A percentile compares a stretch with the other conserved stretches of the same genome.
These are phyloP conservation scores for Corniculantispora saksenae DNA, from an alignment of 2,329 filamentous ascomycete genomes.

Conservation along the genomic window DNA sequence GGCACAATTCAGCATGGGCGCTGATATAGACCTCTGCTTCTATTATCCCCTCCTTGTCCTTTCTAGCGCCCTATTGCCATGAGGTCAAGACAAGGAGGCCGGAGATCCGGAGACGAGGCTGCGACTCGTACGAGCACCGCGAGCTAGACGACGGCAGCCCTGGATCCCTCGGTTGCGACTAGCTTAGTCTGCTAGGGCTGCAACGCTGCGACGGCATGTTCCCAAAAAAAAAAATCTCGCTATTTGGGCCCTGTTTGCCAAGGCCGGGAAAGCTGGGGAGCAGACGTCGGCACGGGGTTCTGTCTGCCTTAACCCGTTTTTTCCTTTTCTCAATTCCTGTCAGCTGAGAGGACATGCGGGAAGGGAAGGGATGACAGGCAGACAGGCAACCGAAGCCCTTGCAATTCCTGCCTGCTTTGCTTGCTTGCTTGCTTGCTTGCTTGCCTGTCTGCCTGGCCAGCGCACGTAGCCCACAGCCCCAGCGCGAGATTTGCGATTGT, in stretches of 20 bases:
- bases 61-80: background rate
- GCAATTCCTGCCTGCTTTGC: no score
- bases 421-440: no score
- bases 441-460: background rate
- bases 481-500: no score
- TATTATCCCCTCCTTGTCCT: background rate
- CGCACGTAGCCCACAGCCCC: background rate
- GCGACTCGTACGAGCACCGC: slow-evolving; percentile 1
- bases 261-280: background rate
- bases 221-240: background rate
- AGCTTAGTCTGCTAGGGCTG: slow-evolving; percentile 3
- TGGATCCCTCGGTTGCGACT: background rate
- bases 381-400: background rate
- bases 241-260: background rate
- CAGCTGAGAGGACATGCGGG: background rate
- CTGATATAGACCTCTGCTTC: no score
- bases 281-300: background rate
- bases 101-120: slow-evolving; percentile 8
- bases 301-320: background rate
- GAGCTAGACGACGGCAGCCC: background rate
- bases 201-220: background rate
- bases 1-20: no score
- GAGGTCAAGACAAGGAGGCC: background rate
- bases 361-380: background rate
- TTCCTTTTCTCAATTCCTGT: background rate